Base-by-base conservation (phyloP, 1,284 basidiomycete species). In the Papiliotrema terrestris region DNA sequence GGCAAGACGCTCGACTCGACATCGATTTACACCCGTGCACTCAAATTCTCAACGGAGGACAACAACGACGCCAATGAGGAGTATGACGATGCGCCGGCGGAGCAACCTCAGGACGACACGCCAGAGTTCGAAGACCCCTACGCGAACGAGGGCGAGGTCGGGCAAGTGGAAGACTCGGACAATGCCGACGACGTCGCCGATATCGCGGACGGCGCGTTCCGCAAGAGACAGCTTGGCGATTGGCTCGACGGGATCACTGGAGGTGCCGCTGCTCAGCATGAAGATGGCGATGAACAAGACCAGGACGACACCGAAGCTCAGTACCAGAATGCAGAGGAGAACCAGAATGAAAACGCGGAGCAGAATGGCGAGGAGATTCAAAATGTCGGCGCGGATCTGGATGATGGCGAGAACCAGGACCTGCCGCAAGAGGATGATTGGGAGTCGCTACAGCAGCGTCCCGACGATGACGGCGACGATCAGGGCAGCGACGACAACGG, bases 1-100 rank as follows among this genome's bases (percentile, higher is more conserved):
- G 84, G 81, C 41, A 83, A 81, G 59, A 74, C 81, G 37, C 65
- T 86, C 44, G 83, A 86, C 57, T 79, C 87, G 22, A 91, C 91
- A 2, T 70, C 71, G 25, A 78, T 81, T 49, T 80, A 68, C 71
- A 80, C 80, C 8, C 64, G 71, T 1, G 72, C 76, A 1, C 66
- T 80, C 37, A 68, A 74, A 23, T 79, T 69, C 58, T 56, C 57
- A 4, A 8, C 47, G 20, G 23, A 25, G 36, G 46, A 23, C 15
- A 38, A 46, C 9, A 32, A 38, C 11, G 45, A 46, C 26, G 50
- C 35, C 46, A 29, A 38, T 2, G 39, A 43, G 32, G 52, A 39
- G 25, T 55, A 55, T 17, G 59, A 51, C 1, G 58, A 57, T n/a
- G n/a, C n/a, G n/a, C n/a, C n/a, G n/a, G n/a, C 13, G 56, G 60